These are phyloP conservation scores for Xylaria flabelliformis DNA, from an alignment of 495 filamentous ascomycete species.

Conservation along the genomic window DNA sequence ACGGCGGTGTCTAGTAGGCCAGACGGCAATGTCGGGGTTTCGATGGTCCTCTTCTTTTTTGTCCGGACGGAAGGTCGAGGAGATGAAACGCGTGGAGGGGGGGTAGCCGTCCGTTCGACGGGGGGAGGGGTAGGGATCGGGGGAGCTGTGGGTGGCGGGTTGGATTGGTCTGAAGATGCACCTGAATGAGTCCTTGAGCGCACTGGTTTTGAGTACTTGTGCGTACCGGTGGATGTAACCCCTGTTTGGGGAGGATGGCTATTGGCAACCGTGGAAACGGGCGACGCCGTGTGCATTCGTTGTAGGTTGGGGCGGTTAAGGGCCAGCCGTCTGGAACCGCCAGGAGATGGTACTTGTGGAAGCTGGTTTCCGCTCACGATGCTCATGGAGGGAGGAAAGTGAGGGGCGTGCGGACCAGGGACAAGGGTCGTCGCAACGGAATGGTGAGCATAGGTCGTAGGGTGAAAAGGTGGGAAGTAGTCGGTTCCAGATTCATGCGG, in stretches of 20 bases:
- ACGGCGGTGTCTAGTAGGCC: conserved; percentile 83
- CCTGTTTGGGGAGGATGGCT: conserved; percentile 43
- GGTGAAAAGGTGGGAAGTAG: conserved; percentile 90
- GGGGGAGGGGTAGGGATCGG: conserved; percentile 41
- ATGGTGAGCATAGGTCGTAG: conserved; percentile 46
- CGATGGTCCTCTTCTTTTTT: conserved; percentile 62
- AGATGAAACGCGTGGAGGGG: conserved; percentile 66
- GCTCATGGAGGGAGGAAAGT: conserved; percentile 68
- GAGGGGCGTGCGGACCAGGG: conserved; percentile 46
- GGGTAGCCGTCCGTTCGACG: conserved; percentile 50
- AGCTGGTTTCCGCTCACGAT: conserved; percentile 80
- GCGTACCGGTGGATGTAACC: conserved; percentile 45
- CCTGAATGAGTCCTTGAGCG: conserved; percentile 59
- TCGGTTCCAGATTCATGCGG: conserved; percentile 78
- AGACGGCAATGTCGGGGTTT: conserved; percentile 60
- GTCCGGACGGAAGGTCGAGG: conserved; percentile 58
- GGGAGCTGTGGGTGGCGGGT: conserved; percentile 37
- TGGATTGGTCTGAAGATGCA: conserved; percentile 55
- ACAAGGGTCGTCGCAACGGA: conserved; percentile 36
- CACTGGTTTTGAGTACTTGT: conserved; percentile 41
- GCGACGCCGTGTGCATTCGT: conserved; percentile 82
- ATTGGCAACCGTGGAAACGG: conserved; percentile 63
- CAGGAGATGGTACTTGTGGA: conserved; percentile 84
- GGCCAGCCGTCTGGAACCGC: conserved; percentile 57
- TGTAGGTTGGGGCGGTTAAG: conserved; percentile 63